A percentile compares a stretch with the other conserved stretches of the same genome.
Evolutionary conservation across 257 asterid species (phyloP).

Genomic region (Solanum acaule): DNA sequence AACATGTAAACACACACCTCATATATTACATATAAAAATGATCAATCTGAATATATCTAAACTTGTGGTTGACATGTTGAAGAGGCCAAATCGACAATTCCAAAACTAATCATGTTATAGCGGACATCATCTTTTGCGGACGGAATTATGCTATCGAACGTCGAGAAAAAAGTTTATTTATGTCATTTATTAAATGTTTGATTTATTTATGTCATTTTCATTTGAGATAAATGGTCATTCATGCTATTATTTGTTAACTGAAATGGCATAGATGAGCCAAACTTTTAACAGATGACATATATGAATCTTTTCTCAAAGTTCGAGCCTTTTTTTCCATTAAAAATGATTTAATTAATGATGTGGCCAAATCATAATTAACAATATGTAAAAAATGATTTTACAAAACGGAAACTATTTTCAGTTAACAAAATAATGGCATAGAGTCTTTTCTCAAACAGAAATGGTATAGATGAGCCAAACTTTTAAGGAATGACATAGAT

Average conservation of each 20-base stretch:
- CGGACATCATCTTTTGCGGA: not conserved
- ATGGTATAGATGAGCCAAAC: not conserved
- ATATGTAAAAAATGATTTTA: too few relatives aligned
- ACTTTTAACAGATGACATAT: too few relatives aligned
- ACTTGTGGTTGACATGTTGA: not conserved
- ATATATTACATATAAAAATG: not conserved
- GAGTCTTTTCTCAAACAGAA: not conserved
- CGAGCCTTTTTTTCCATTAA: too few relatives aligned
- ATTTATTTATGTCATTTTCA: too few relatives aligned
- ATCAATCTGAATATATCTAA: not conserved
- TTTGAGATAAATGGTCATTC: not conserved
- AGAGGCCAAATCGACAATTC: not conserved
- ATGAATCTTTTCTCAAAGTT: not conserved
- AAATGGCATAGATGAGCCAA: not conserved
- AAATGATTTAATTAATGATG: too few relatives aligned
- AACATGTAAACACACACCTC: too few relatives aligned
- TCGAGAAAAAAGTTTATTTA: too few relatives aligned
- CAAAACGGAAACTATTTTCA: too few relatives aligned
- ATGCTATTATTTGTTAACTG: not conserved
- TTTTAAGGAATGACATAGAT: too few relatives aligned
- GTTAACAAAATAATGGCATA: not conserved
- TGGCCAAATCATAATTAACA: too few relatives aligned
- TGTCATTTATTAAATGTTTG: too few relatives aligned
- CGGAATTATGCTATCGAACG: fast-evolving
- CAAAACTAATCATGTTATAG: not conserved